Evolutionary conservation across 805 yeast species (phyloP), one percentile per base, ranked within the genome.

Genomic region (Schwanniomyces polymorphus): DNA sequence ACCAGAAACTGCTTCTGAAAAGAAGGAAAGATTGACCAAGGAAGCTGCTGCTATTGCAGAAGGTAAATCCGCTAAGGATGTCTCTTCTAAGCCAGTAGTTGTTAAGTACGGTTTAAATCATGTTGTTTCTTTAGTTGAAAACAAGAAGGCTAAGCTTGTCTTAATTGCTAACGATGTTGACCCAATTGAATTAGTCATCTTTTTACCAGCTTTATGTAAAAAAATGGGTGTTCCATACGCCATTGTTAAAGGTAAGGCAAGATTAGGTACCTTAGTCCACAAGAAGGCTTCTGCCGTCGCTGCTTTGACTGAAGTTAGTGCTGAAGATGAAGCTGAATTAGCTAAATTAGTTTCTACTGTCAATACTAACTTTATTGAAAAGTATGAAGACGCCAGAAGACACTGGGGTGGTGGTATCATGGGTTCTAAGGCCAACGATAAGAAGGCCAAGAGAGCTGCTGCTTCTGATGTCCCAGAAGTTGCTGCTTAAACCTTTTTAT

Each of bases 381-480:
- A 90, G 79, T 89, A 86, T 87, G 97, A 92, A 70, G 97, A 94
- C 65, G 70, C 82, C 72, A 92, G 95, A 85, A 91, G 89, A 81
- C 96, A 90, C 86, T 92, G 99, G 99, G 98, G 98, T 84, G 99
- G 99, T 84, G 99, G 99, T 84, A 72, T 90, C 76, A 80, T 94
- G 84, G 97, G 98, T 76, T 79, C 87, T 65, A 94, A 92, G 83
- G 90, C 97, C 68, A 82, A 81, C 68, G 94, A 85, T 70, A 89
- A 86, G 81, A 71, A 74, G 56, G 91, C 82, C 64, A 89, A 88
- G 85, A 84, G 75, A 69, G 85, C 84, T 58, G 84, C 79, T 76
- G 76, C 78, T 63, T 60, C 65, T 49, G 65, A 61, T 43, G 50
- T 58, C 43, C 50, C 53, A n/a, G 27, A 28, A 16, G 38, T 14